phyloP scores from a whole-genome alignment of 2,329 filamentous ascomycete species.

The Fusarium compactum region DNA sequence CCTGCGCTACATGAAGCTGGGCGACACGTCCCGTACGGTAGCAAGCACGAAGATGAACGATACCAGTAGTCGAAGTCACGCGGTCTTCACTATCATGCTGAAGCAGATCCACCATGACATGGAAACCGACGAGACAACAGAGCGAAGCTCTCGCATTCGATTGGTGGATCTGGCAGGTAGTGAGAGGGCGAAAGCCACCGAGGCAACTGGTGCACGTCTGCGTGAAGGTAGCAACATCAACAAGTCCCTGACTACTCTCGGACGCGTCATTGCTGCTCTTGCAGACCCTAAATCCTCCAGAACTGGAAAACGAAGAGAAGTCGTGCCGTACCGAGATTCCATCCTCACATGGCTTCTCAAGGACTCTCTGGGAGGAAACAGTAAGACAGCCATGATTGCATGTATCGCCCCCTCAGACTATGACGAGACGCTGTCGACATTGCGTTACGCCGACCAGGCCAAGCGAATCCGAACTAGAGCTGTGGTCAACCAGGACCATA shows the following conservation, averaged over 20 bases:
- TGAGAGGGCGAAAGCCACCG: constrained; percentile 93
- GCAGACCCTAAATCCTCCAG: constrained; percentile 74
- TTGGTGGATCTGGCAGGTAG: constrained; percentile 95
- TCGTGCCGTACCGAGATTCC: constrained; percentile 94
- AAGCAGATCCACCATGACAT: constrained; percentile 99
- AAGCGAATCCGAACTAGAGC: constrained; percentile 96
- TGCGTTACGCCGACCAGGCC: constrained; percentile 97
- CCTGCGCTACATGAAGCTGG: constrained; percentile 88
- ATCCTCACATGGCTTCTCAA: constrained; percentile 88
- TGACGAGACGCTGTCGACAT: constrained; percentile 94
- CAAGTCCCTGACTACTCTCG: constrained; percentile 95
- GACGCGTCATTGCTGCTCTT: constrained; percentile 93
- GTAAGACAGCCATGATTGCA: constrained; percentile 98
- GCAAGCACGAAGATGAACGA: constrained; percentile 99
- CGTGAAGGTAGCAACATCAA: constrained; percentile 99
- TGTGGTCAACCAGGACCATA: constrained; percentile 94
- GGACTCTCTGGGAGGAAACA: constrained; percentile 95
- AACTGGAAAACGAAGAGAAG: constrained; percentile 68
- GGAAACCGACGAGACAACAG: constrained; percentile 96
- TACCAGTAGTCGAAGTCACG: constrained; percentile 94
- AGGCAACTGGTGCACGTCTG: constrained; percentile 90
- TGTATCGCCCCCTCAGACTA: constrained; percentile 97
- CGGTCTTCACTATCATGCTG: constrained; percentile 97
- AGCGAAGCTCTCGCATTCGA: constrained; percentile 91
- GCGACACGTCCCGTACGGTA: constrained; percentile 87